Evolutionary conservation across 352 stramenopile genomes (phyloP).

Genomic region (Phytophthora podocarpi): DNA sequence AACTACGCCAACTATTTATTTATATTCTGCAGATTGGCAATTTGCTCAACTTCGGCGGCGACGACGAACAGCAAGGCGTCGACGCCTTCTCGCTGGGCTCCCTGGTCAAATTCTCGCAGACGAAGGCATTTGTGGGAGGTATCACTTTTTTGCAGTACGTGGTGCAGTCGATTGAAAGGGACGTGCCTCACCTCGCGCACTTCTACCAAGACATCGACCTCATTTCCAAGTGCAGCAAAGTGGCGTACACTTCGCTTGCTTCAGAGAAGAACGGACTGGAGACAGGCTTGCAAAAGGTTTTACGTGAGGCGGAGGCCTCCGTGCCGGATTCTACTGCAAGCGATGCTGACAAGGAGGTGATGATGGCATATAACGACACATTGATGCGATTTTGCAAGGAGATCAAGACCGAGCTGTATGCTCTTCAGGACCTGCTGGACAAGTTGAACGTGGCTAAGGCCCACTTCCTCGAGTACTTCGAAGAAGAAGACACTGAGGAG

Average conservation of each 20-base stretch:
- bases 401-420: conserved; percentile 61
- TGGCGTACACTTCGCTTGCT: conserved; percentile 64
- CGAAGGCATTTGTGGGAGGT: conserved; percentile 82
- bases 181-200: conserved; percentile 70
- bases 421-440: conserved; percentile 53
- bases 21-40: conserved; percentile 88
- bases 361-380: conserved; percentile 47
- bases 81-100: conserved; percentile 79
- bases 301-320: conserved; percentile 48
- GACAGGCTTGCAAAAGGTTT: conserved; percentile 57
- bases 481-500: conserved; percentile 81
- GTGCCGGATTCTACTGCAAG: conserved; percentile 25
- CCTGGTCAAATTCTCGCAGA: conserved; percentile 87
- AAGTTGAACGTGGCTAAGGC: conserved; percentile 67
- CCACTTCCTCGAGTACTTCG: conserved; percentile 83
- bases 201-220: conserved; percentile 85
- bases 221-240: conserved; percentile 75
- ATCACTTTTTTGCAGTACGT: conserved; percentile 88
- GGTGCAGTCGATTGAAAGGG: conserved; percentile 85
- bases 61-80: conserved; percentile 44
- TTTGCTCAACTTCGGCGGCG: conserved; percentile 75
- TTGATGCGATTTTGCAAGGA: conserved; percentile 66
- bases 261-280: conserved; percentile 79
- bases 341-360: conserved; percentile 34
- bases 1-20: conserved; percentile 83